Evolutionary conservation across 306 rosid genomes (phyloP).

Genomic region (Argentina anserina): DNA sequence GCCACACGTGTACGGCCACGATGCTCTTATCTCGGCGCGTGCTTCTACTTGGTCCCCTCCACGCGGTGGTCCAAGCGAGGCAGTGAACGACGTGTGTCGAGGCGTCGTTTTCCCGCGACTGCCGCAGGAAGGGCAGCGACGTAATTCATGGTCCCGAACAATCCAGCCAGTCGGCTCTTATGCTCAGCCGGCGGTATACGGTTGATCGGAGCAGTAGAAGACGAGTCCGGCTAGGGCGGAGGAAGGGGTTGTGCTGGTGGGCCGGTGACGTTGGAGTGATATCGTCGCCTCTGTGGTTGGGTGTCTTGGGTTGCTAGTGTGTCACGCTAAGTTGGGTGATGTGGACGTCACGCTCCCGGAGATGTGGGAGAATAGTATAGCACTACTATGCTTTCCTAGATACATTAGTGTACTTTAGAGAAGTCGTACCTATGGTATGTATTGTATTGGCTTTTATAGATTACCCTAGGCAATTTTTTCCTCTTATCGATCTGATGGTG

Average conservation of each 20-base stretch:
- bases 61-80: slow-evolving; percentile 45
- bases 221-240: not conserved
- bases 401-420: not conserved
- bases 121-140: slow-evolving; percentile 39
- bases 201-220: not conserved
- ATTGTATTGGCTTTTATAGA: not conserved
- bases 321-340: slow-evolving; percentile 33
- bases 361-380: slow-evolving; percentile 17
- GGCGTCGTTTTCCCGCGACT: slow-evolving; percentile 39
- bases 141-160: slow-evolving; percentile 45
- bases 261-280: not conserved
- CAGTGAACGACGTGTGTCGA: slow-evolving; percentile 39
- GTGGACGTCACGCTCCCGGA: slow-evolving; percentile 48
- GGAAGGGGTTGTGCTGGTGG: not conserved
- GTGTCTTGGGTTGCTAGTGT: not conserved
- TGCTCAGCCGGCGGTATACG: not conserved
- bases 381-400: not conserved
- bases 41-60: slow-evolving; percentile 45
- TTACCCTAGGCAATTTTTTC: not conserved
- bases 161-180: not conserved
- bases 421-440: not conserved
- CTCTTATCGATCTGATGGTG: not conserved
- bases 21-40: slow-evolving; percentile 36
- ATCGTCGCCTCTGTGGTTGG: not conserved
- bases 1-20: slow-evolving; percentile 33